Evolutionary conservation across 371 early-diverging fungal genomes (phyloP).

Genomic region (Syncephalastrum monosporum): DNA sequence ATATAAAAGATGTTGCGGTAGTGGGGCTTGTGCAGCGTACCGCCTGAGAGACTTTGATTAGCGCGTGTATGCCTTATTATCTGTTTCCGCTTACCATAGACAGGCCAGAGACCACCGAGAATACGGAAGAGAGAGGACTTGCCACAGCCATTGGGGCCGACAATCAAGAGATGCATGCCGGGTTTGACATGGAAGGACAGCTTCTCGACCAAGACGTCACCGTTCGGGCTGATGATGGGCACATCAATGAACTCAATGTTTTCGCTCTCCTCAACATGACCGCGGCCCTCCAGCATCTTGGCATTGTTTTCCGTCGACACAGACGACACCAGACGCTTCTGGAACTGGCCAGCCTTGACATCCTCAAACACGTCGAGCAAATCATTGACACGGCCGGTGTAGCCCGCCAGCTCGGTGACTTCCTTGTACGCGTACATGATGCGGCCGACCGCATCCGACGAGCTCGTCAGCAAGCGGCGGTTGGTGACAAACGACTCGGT

Average conservation of each 20-base stretch:
- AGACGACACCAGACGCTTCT: conserved; percentile 64
- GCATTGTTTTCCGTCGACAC: conserved; percentile 58
- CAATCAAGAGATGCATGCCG: conserved; percentile 89
- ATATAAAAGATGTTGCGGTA: conserved; percentile 93
- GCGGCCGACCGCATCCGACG: conserved; percentile 89
- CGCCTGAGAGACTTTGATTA: conserved; percentile 41
- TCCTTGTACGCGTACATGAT: conserved; percentile 93
- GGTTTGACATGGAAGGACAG: conserved; percentile 87
- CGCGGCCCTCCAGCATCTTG: conserved; percentile 64
- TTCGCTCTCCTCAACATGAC: conserved; percentile 63
- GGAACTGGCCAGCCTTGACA: conserved; percentile 70
- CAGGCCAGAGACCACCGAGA: conserved; percentile 93
- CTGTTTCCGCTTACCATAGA: conserved; percentile 56
- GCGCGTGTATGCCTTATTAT: not conserved
- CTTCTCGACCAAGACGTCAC: conserved; percentile 89
- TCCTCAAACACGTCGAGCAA: conserved; percentile 81
- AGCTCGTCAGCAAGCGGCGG: conserved; percentile 76
- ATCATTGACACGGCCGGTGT: conserved; percentile 83
- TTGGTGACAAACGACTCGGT: conserved; percentile 88
- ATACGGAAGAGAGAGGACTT: conserved; percentile 95
- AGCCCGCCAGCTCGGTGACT: conserved; percentile 87
- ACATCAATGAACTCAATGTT: conserved; percentile 89
- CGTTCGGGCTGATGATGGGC: conserved; percentile 95
- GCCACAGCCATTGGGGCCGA: conserved; percentile 96
- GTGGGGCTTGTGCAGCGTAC: conserved; percentile 80